Conservation (phyloP, 257 asterid genomes). For the Asclepias syriaca region DNA sequence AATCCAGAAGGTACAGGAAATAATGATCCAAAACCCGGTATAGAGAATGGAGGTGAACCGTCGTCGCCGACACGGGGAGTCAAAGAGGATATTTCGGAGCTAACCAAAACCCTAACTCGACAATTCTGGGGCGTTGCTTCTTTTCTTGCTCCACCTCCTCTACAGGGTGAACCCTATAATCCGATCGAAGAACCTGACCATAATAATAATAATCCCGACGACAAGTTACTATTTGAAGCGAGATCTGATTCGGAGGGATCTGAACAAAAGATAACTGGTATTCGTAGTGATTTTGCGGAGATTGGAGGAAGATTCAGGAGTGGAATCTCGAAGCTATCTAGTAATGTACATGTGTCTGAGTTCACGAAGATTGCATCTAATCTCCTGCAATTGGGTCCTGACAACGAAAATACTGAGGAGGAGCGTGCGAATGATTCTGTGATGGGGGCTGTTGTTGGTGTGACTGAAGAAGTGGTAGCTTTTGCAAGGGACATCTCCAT, state of each 20-base stretch:
- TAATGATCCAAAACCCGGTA: conserved; percentile 21
- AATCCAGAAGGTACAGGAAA: conserved; percentile 4
- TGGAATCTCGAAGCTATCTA: conserved; percentile 76
- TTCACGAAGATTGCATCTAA: conserved; percentile 82
- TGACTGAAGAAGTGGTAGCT: conserved; percentile 74
- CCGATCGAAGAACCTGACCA: neutral
- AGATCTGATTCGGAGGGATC: conserved; percentile 17
- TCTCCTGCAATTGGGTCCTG: conserved; percentile 69
- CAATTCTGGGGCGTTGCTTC: conserved; percentile 99
- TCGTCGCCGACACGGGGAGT: conserved; percentile 80
- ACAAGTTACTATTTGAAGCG: neutral
- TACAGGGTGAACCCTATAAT: conserved; percentile 37
- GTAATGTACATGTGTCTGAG: conserved; percentile 75
- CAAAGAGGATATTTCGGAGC: conserved; percentile 89
- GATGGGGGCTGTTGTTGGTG: conserved; percentile 71
- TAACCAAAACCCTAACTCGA: conserved; percentile 76
- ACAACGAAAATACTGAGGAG: conserved; percentile 19
- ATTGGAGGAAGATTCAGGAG: conserved; percentile 88
- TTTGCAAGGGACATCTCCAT: conserved; percentile 70
- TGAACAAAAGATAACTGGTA: conserved; percentile 37
- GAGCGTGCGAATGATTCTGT: conserved; percentile 26
- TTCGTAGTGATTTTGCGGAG: conserved; percentile 84
- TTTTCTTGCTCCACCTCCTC: conserved; percentile 89
- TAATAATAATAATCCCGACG: neutral
- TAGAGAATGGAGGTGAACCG: conserved; percentile 24